A percentile compares a stretch with the other conserved stretches of the same genome.
These are phyloP conservation scores for Apophysomyces ossiformis DNA, from an alignment of 371 early-diverging fungal genomes.

Conservation along the genomic window DNA sequence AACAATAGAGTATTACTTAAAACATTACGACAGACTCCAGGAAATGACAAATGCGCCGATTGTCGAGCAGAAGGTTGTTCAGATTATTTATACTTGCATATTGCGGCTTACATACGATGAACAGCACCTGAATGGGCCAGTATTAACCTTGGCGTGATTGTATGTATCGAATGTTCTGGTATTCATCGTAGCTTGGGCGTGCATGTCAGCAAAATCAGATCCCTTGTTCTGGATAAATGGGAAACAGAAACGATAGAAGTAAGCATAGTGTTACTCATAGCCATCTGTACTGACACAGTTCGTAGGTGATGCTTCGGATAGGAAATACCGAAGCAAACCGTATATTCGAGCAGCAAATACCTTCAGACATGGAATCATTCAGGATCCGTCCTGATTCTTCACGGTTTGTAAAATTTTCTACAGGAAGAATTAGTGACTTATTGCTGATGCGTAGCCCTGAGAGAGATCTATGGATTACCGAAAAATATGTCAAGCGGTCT, in stretches of 20 bases:
- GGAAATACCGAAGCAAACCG: conserved; percentile 80
- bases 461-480: conserved; percentile 71
- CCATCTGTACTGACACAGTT: background rate
- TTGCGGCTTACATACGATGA: background rate
- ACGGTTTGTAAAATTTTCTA: conserved; percentile 21
- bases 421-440: background rate
- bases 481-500: conserved; percentile 77
- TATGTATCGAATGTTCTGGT: conserved; percentile 98
- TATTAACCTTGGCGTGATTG: conserved; percentile 87
- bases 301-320: conserved; percentile 75
- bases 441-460: conserved; percentile 48
- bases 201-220: conserved; percentile 88
- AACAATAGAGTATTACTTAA: conserved; percentile 28
- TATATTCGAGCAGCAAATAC: conserved; percentile 68
- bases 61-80: conserved; percentile 58
- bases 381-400: conserved; percentile 34
- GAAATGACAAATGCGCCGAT: conserved; percentile 83
- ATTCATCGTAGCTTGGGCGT: conserved; percentile 96
- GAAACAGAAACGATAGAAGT: conserved; percentile 77
- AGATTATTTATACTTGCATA: conserved; percentile 9
- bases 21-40: conserved; percentile 48
- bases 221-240: conserved; percentile 89
- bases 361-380: conserved; percentile 43
- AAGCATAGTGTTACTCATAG: conserved; percentile 5
- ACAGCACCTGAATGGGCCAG: conserved; percentile 91